Evolutionary conservation across 805 yeast genomes (phyloP), one percentile per base, ranked within the genome.

Genomic region (Metschnikowia aberdeeniae): DNA sequence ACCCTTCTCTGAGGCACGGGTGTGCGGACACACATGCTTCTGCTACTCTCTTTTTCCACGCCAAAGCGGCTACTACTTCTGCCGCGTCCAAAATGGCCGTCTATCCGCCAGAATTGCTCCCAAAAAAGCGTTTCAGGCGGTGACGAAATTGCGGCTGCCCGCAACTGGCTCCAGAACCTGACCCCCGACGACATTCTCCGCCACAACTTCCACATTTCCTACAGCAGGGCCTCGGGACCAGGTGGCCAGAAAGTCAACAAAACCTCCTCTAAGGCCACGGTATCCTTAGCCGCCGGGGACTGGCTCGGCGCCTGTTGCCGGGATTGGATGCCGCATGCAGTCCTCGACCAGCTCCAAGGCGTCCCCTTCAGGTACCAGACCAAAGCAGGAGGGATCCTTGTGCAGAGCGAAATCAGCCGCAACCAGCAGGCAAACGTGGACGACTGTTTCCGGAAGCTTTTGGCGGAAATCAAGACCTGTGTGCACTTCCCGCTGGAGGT

Each of bases 161-260:
- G 67, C 48, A 40, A 51, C 29, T 81, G 85, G 84, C 54, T 79
- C 6, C 44, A 52, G 3, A 34, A 42, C 0, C 62, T 72, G 44
- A 50, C 55, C 1, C 54, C 58, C 6, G 27, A 47, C 1, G 44
- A 58, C 6, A 67, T 83, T 2, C 87, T 86, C 1, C 59, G 66
- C 11, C 51, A 60, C 13, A 53, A 61, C 12, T 82, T 83, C 54
- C 63, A 65, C 2, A 57, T 76, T 1, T 51, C 70, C 4, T 83
- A 64, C 56, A 68, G 80, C 43, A 62, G 90, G 46, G 76, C 93
- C 0, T 78, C 89, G 29, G 95, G 95, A 0, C 88, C 95, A 0
- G 95, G 96, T 1, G 96, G 96, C 0, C 95, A 87, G 54, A 84
- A 88, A 57, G 95, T 88, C 9, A 87, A 87, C 61, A 87, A 87